A percentile compares a stretch with the other conserved stretches of the same genome.
phyloP scores from a whole-genome alignment of 345 rosid species.

The Cochlearia excelsa region DNA sequence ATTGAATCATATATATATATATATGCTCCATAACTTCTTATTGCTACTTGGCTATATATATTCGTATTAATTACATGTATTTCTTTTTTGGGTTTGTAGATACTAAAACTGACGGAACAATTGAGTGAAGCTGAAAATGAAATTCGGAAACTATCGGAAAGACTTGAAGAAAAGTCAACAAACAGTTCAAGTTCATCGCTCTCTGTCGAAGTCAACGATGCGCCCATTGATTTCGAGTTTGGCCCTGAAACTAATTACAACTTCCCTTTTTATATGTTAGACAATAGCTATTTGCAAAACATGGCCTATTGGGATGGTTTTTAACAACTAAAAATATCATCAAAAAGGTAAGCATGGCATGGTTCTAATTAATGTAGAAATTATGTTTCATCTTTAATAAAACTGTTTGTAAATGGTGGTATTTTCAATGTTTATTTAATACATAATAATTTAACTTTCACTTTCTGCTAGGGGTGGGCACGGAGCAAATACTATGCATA shows the following conservation, averaged over 20 bases:
- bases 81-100: conserved; percentile 38
- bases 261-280: conserved; percentile 43
- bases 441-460: no score
- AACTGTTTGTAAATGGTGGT: conserved; percentile 21
- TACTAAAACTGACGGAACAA: conserved; percentile 48
- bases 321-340: no score
- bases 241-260: conserved; percentile 44
- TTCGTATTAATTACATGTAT: neutral
- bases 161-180: conserved; percentile 42
- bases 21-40: neutral
- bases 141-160: conserved; percentile 44
- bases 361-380: conserved; percentile 10
- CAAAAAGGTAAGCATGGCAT: neutral
- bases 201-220: conserved; percentile 42
- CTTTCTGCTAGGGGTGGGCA: no score
- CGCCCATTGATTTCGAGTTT: conserved; percentile 46
- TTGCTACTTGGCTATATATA: neutral
- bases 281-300: conserved; percentile 36
- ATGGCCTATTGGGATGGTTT: conserved; percentile 55
- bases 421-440: conserved; percentile 13
- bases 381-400: neutral
- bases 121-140: conserved; percentile 51
- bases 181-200: conserved; percentile 53
- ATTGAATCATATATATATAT: neutral
- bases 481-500: no score